These are phyloP conservation scores for Malania oleifera DNA, from an alignment of 164 flowering plant species.

Conservation along the genomic window DNA sequence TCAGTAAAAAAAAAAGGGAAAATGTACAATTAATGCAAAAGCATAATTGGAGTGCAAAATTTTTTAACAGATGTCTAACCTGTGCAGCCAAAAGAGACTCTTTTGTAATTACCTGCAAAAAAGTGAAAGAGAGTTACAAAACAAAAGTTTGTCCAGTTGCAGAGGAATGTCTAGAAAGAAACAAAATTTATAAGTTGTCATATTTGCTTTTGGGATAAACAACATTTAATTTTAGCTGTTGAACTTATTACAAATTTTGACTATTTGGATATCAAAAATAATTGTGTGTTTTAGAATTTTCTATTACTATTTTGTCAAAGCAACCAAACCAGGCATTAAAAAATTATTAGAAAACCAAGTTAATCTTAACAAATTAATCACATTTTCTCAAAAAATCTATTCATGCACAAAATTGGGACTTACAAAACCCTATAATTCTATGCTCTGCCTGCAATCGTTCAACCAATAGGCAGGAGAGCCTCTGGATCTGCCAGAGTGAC, in stretches of 20 bases:
- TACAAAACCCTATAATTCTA: not conserved
- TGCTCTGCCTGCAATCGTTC: not conserved
- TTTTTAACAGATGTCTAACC: conserved; percentile 28
- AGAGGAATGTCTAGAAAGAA: too few species aligned
- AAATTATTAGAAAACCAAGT: not conserved
- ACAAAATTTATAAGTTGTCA: too few species aligned
- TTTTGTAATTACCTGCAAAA: conserved; percentile 64
- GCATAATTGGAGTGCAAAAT: not conserved
- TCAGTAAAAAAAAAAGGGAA: not conserved
- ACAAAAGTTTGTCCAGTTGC: not conserved
- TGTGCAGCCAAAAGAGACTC: conserved; percentile 75
- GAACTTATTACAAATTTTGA: too few species aligned
- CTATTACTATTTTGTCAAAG: too few species aligned
- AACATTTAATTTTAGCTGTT: too few species aligned
- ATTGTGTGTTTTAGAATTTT: too few species aligned
- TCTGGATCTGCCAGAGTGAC: too few species aligned
- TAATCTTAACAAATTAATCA: not conserved
- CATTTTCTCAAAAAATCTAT: not conserved
- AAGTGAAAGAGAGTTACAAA: not conserved
- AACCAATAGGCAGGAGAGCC: not conserved
- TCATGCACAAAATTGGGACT: not conserved
- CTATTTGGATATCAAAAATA: too few species aligned
- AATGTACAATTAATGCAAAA: not conserved
- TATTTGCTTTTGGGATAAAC: too few species aligned
- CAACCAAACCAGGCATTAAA: too few species aligned